Conservation (phyloP, 176 grass and related monocot genomes). For the Phoenix dactylifera region DNA sequence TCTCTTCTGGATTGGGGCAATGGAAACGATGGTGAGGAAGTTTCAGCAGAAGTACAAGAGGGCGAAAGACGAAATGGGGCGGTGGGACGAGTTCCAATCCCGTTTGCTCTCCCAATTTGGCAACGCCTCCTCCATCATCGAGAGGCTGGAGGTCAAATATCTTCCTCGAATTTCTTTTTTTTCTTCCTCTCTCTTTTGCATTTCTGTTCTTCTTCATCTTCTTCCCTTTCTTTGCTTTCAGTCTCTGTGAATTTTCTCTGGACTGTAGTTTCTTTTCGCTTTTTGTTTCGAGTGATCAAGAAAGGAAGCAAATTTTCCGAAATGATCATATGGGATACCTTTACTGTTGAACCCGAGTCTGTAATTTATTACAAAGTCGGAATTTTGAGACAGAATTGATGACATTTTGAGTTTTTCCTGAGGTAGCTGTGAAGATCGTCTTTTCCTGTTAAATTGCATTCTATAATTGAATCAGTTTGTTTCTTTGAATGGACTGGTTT, state of each 20-base stretch:
- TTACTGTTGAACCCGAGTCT: too few relatives aligned
- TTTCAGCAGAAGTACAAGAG: conserved; percentile 56
- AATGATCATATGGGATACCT: too few relatives aligned
- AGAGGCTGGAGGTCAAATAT: conserved; percentile 45
- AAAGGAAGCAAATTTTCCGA: too few relatives aligned
- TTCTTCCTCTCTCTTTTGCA: neutral
- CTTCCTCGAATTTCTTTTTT: neutral
- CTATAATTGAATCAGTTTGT: neutral
- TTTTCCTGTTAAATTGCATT: too few relatives aligned
- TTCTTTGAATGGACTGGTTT: neutral
- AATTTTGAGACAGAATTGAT: too few relatives aligned
- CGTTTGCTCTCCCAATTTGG: conserved; percentile 39
- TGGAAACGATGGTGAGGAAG: conserved; percentile 59
- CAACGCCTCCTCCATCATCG: conserved; percentile 38
- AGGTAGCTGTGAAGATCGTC: too few relatives aligned
- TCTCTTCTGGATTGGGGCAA: conserved; percentile 2
- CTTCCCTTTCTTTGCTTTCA: too few relatives aligned
- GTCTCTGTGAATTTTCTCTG: too few relatives aligned
- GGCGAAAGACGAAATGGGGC: conserved; percentile 34
- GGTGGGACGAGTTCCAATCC: conserved; percentile 59
- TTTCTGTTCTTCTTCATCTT: neutral
- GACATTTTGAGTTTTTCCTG: too few relatives aligned
- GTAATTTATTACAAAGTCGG: too few relatives aligned
- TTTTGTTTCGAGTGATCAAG: too few relatives aligned
- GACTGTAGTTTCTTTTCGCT: too few relatives aligned